Base-by-base conservation (phyloP, 2,329 filamentous ascomycete genomes). In the Monilinia fructigena region DNA sequence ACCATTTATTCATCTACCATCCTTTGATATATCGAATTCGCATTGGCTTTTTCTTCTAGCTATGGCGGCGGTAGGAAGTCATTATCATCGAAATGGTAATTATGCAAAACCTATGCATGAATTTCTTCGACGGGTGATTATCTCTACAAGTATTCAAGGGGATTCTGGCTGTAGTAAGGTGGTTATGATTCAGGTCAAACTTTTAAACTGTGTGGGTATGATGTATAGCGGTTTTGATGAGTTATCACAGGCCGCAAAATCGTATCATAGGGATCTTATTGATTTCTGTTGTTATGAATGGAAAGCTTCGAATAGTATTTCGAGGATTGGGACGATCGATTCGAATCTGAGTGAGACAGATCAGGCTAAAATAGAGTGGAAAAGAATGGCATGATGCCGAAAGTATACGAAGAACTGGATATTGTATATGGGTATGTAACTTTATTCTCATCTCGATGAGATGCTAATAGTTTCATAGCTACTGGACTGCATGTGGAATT, bases 21-120 rank as follows among this genome's bases (percentile, higher is more conserved):
- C 54, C 14, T 42, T 56, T 7, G 35, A 56, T 5, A 42, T 42
- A 10, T 56, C 75, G 3, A 75, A 77, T 58, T 75, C 72, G 40
- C 76, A 80, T 66, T 81, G 79, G 79, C 70, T 80, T 16, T 69
- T 80, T 54, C 72, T 74, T 5, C 69, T 81, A 60, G 77, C 79
- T 18, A 69, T 80, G 53, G 71, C 78, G 40, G 75, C 79, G 55
- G 74, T 80, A 59, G 80, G 80, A 8, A 78, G 78, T 63, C 77
- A 78, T 60, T 76, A 75, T 68, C 70, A 56, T 56, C 6, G 72
- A 45, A 73, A 75, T 42, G 64, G 67, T 14, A 66, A 71, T 18
- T 70, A 76, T 26, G 70, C 71, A 64, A 72, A 75, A 26, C 45
- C 47, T 2, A 56, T 56, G 35, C 54, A 56, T 42, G 54, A 56